These are phyloP conservation scores for Tricholomella constricta DNA, from an alignment of 768 basidiomycete species.

Conservation along the genomic window DNA sequence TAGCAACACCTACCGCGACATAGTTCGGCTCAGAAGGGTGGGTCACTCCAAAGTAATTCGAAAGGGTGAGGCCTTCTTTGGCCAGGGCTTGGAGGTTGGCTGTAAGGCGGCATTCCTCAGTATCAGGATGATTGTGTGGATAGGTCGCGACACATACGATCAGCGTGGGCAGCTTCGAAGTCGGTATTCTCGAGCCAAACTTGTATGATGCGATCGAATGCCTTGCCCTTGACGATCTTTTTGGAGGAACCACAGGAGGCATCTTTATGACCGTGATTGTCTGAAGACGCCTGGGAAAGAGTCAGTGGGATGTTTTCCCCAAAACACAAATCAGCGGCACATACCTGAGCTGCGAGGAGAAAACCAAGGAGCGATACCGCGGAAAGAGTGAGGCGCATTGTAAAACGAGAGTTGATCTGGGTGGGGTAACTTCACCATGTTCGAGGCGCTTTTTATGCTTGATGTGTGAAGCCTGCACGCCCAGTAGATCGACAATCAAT, in stretches of 20 bases:
- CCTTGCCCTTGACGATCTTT: slow-evolving; percentile 22
- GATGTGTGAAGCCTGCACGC: not conserved
- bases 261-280: not conserved
- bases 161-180: slow-evolving; percentile 34
- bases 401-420: not conserved
- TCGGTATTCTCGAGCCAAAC: slow-evolving; percentile 71
- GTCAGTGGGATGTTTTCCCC: not conserved
- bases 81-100: slow-evolving; percentile 40
- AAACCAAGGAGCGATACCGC: not conserved
- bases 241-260: not conserved
- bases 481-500: not conserved
- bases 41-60: slow-evolving; percentile 49
- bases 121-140: not conserved
- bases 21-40: slow-evolving; percentile 70
- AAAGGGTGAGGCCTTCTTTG: slow-evolving; percentile 49
- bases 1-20: slow-evolving; percentile 32
- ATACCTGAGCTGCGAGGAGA: not conserved
- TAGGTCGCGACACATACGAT: slow-evolving; percentile 16
- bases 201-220: slow-evolving; percentile 31
- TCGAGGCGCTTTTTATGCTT: not conserved
- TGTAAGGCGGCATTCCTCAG: not conserved
- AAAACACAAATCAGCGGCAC: too few relatives aligned
- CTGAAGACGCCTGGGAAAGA: not conserved
- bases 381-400: not conserved
- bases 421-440: too few relatives aligned